Base-by-base conservation (phyloP, 305 asterid species). In the Caryopteris hybrid region DNA sequence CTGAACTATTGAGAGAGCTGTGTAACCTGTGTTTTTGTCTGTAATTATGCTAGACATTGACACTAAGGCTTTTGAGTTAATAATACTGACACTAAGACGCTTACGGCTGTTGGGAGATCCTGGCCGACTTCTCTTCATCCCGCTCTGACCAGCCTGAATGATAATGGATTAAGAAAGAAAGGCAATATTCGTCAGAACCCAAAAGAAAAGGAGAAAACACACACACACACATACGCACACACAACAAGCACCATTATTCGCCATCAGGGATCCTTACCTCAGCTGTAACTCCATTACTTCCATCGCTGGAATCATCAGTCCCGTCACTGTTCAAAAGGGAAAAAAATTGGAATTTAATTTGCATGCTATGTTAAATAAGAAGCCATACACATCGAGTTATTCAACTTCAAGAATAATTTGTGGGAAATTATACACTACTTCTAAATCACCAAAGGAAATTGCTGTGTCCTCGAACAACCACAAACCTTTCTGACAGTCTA, bases 221-320 rank as follows among this genome's bases (percentile, higher is more conserved):
- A 43, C 60, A 27, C 42, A 17, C 61, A 27, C 47, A 67, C n/a
- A n/a, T n/a, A n/a, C n/a, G n/a, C n/a, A n/a, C 42, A 17, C 61
- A 27, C 47, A 67, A 13, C 2, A 68, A 22, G 18, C 6, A 41
- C 7, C 50, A 8, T 56, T 25, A 7, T 58, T 50, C 31, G 16
- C 45, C 22, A 64, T 46, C 27, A 27, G 31, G 61, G 55, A 76
- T 57, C 70, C 81, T 63, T 59, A 86, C 97, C 85, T 68, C 73
- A 25, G 76, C 66, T 66, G 84, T 74, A 70, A 76, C 85, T 73
- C 87, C 85, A 73, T 83, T 79, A 66, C 92, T 93, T 81, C 89
- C 96, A 55, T 82, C 90, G 74, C 90, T 86, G 53, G 99, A 87
- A 62, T 81, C 89, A 33, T 75, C 91, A 43, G 86, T 83, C 74